A percentile compares a stretch with the other conserved stretches of the same genome.
phyloP scores from a whole-genome alignment of 768 basidiomycete genomes.

The Agaricus subrufescens region DNA sequence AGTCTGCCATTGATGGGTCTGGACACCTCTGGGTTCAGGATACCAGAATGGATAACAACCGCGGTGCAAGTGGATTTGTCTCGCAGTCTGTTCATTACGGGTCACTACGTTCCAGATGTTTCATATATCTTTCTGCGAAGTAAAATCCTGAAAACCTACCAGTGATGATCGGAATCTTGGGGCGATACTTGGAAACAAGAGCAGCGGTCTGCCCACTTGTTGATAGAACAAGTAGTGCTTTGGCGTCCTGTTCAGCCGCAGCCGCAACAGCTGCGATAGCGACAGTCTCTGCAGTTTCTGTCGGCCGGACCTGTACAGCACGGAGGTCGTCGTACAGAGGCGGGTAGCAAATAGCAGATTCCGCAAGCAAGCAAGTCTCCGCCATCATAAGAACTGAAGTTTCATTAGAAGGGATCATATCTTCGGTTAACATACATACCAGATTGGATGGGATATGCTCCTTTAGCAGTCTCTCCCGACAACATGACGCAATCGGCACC shows the following conservation, averaged over 20 bases:
- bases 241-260: slow-evolving; percentile 90
- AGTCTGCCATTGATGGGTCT: slow-evolving; percentile 91
- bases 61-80: slow-evolving; percentile 95
- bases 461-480: slow-evolving; percentile 99
- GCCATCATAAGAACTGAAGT: slow-evolving; percentile 95
- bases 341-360: slow-evolving; percentile 92
- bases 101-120: slow-evolving; percentile 57
- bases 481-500: slow-evolving; percentile 99
- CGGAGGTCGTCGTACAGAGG: slow-evolving; percentile 90
- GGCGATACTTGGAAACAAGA: slow-evolving; percentile 94
- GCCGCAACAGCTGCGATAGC: slow-evolving; percentile 96
- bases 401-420: not conserved
- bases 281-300: slow-evolving; percentile 92
- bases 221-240: slow-evolving; percentile 93
- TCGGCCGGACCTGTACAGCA: slow-evolving; percentile 76
- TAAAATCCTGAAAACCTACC: slow-evolving; percentile 41
- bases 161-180: slow-evolving; percentile 89
- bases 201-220: slow-evolving; percentile 97
- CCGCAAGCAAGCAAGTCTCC: slow-evolving; percentile 96
- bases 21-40: slow-evolving; percentile 87
- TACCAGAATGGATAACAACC: slow-evolving; percentile 98
- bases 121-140: not conserved
- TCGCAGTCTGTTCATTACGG: slow-evolving; percentile 90
- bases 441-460: slow-evolving; percentile 91
- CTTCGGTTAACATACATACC: slow-evolving; percentile 41